phyloP scores from a whole-genome alignment of 2,329 filamentous ascomycete species.

The Fusarium sp. region DNA sequence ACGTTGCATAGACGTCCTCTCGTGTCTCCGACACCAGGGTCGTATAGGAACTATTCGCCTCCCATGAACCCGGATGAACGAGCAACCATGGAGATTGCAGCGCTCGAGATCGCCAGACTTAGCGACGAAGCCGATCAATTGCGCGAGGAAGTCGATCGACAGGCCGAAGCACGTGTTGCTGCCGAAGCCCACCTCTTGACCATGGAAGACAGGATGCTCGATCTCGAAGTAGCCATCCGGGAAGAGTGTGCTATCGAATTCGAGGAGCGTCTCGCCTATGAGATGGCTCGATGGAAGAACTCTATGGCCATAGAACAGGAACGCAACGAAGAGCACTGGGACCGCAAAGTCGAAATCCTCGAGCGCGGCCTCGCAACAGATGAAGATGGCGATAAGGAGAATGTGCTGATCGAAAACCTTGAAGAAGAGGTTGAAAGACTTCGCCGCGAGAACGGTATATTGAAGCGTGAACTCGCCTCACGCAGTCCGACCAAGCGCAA shows the following conservation, averaged over 20 bases:
- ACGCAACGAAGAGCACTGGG: slow-evolving; percentile 82
- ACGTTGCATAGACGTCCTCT: slow-evolving; percentile 52
- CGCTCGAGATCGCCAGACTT: slow-evolving; percentile 82
- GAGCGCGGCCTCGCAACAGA: slow-evolving; percentile 59
- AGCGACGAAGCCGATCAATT: slow-evolving; percentile 76
- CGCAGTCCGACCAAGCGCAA: slow-evolving; percentile 70
- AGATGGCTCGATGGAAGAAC: slow-evolving; percentile 82
- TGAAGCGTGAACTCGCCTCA: slow-evolving; percentile 71
- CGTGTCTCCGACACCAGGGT: slow-evolving; percentile 50
- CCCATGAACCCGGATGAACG: slow-evolving; percentile 59
- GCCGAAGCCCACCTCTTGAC: slow-evolving; percentile 78
- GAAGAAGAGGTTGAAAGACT: slow-evolving; percentile 77
- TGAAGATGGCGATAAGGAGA: slow-evolving; percentile 68
- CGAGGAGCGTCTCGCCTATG: slow-evolving; percentile 77
- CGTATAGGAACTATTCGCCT: slow-evolving; percentile 53
- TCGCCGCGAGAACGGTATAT: slow-evolving; percentile 67
- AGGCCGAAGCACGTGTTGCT: slow-evolving; percentile 73
- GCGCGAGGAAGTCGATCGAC: slow-evolving; percentile 72
- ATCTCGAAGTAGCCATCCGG: slow-evolving; percentile 82
- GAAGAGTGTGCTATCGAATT: slow-evolving; percentile 91
- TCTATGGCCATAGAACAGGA: slow-evolving; percentile 82
- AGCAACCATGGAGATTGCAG: slow-evolving; percentile 83
- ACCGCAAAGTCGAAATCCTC: slow-evolving; percentile 80
- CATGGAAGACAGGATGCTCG: slow-evolving; percentile 70
- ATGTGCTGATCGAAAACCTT: slow-evolving; percentile 68